Base-by-base conservation (phyloP, 2,329 filamentous ascomycete genomes). In the Aspergillus sp. region DNA sequence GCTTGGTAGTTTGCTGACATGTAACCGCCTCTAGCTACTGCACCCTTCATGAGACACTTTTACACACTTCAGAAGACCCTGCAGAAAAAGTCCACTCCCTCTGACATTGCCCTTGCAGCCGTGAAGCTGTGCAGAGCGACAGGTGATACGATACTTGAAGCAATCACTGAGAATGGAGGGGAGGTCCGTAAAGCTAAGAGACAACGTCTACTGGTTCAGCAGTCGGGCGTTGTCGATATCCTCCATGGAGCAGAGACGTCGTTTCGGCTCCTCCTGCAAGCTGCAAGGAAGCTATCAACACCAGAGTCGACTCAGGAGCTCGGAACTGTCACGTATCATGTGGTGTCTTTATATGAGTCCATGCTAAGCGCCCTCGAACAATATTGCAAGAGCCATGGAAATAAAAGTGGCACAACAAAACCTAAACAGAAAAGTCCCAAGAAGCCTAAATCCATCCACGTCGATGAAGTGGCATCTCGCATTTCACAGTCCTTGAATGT, bases 311-410 rank as follows among this genome's bases (percentile, higher is more conserved):
- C 14, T 0, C 50, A 51, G 10, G 53, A 58, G 25, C 50, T 56
- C 14, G 64, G 61, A 2, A 60, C 67, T 5, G 43, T 73, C 16
- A 60, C 50, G 2, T 75, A 73, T 57, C 67, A 72, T 38, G 19
- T 72, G 14, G 64, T 71, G 17, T 61, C 53, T 16, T 50, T 75
- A 5, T 75, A 71, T 47, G 64, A 71, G 42, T 54, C 58, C 5
- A 56, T 57, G 11, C 58, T 71, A 49, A 57, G 58, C 14, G 56
- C 58, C 31, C 50, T 74, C 17, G 52, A 64, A 21, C 57, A 61
- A 29, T 49, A 60, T 55, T 70, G 66, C 51, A 3, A 61, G 54
- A 14, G 50, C 59, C 5, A 54, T n/a, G 6, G 50, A 23, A 64
- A 60, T 21, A 36, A 59, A 23, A 49, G 16, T 4, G 25, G 51